Base-by-base conservation (phyloP, 306 rosid species). In the Gastrolobium bilobum region DNA sequence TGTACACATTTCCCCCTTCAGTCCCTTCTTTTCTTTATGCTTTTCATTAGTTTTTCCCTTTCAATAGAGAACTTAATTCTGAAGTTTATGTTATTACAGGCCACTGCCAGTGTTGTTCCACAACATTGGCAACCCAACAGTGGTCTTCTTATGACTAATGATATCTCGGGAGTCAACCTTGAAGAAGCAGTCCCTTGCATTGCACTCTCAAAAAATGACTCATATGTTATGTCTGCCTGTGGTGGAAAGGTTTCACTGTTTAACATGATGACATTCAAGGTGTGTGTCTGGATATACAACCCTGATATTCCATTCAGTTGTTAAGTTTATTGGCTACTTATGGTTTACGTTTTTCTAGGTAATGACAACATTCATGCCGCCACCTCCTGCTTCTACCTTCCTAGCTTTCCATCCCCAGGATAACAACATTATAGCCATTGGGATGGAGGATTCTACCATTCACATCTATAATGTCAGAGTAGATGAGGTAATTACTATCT, bases 401-500 rank as follows among this genome's bases (percentile, higher is more conserved):
- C 81, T 91, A 46, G 95, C 97, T 57, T 90, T 93, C 80, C 92
- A 91, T 83, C 97, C 98, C 20, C 87, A 82, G 71, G 96, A 93
- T 85, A 93, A 93, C 85, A 93, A 93, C 88, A 85, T 93, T 80
- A 86, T 93, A n/a, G 97, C 97, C 83, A 90, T 91, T 64, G 97
- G 97, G 76, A 93, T 90, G 97, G 95, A 86, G 66, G 97, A 93
- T 84, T 93, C 94, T 60, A 86, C 93, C 64, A 91, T 93, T 81
- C 94, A 85, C 73, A 93, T 93, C 63, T 93, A 89, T 76, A 90
- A 86, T 85, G 91, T 86, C 57, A 83, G 96, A 80, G 88, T 86
- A 52, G 90, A 84, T 82, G 93, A 88, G 98, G 98, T 93, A 86
- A 75, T 81, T 83, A 37, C 82, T 38, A 35, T 53, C 11, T 43